Evolutionary conservation across 768 basidiomycete genomes (phyloP).

Genomic region (Butyriboletus loyo): DNA sequence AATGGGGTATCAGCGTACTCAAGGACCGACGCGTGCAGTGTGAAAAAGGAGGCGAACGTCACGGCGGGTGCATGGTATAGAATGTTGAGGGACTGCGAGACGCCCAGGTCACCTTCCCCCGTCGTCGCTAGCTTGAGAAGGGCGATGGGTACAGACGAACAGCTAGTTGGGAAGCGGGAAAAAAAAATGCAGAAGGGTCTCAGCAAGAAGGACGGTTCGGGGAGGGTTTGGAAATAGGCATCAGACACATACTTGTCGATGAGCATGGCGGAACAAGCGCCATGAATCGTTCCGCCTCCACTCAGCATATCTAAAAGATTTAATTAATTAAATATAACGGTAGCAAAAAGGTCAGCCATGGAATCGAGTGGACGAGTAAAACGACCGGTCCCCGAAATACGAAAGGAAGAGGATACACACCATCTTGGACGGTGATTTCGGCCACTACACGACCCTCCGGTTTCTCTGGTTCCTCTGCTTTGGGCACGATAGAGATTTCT

Average conservation of each 20-base stretch:
- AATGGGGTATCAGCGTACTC: not conserved
- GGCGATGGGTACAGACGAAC: slow-evolving; percentile 49
- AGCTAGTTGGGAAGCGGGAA: slow-evolving; percentile 31
- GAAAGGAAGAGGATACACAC: slow-evolving; percentile 21
- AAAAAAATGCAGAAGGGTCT: not conserved
- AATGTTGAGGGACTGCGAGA: slow-evolving; percentile 52
- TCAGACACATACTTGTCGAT: slow-evolving; percentile 46
- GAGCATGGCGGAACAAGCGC: slow-evolving; percentile 52
- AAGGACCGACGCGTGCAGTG: not conserved
- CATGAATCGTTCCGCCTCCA: slow-evolving; percentile 45
- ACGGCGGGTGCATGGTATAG: slow-evolving; percentile 57
- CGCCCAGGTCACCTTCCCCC: slow-evolving; percentile 31
- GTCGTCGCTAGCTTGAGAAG: slow-evolving; percentile 28
- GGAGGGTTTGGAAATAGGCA: not conserved
- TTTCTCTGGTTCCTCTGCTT: slow-evolving; percentile 41
- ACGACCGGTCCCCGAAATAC: not conserved
- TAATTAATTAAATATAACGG: too few species aligned
- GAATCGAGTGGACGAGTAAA: not conserved
- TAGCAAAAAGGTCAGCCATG: not conserved
- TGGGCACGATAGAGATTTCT: slow-evolving; percentile 42
- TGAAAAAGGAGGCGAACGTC: slow-evolving; percentile 29
- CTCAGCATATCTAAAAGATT: slow-evolving; percentile 58
- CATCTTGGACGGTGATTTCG: slow-evolving; percentile 42
- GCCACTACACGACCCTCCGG: slow-evolving; percentile 45
- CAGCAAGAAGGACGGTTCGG: not conserved